Percentiles rank a stretch among this genome's conserved stretches.
Conservation (phyloP, 805 yeast species). For the Zygosaccharomyces gambellarensis region DNA sequence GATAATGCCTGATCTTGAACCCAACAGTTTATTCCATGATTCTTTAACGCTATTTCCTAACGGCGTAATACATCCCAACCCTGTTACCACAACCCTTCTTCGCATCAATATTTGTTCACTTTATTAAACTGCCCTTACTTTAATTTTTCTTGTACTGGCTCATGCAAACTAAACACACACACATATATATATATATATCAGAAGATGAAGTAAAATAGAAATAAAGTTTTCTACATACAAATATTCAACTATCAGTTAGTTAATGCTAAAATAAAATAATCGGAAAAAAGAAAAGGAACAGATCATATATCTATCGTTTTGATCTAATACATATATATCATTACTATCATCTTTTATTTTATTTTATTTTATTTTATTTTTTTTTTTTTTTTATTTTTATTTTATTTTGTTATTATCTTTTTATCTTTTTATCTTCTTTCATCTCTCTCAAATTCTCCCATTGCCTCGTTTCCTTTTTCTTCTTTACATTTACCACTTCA, state of each 20-base stretch:
- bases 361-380: too few species aligned
- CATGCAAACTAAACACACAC: neutral
- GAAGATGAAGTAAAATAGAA: too few species aligned
- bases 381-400: too few species aligned
- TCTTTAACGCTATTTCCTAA: slow-evolving; percentile 62
- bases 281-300: neutral
- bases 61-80: slow-evolving; percentile 83
- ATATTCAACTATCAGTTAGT: neutral
- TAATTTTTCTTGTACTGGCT: neutral
- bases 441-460: neutral
- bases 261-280: neutral
- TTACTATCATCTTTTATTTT: too few species aligned
- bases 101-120: neutral
- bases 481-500: slow-evolving; percentile 30
- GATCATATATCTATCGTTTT: neutral
- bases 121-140: neutral
- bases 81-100: slow-evolving; percentile 83
- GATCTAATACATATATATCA: too few species aligned
- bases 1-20: slow-evolving; percentile 52
- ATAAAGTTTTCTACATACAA: neutral
- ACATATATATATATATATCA: neutral
- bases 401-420: too few species aligned
- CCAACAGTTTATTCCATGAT: slow-evolving; percentile 52
- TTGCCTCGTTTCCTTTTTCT: neutral
- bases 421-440: too few species aligned